phyloP scores from a whole-genome alignment of 371 early-diverging fungal species.

The Mortierella sp. region DNA sequence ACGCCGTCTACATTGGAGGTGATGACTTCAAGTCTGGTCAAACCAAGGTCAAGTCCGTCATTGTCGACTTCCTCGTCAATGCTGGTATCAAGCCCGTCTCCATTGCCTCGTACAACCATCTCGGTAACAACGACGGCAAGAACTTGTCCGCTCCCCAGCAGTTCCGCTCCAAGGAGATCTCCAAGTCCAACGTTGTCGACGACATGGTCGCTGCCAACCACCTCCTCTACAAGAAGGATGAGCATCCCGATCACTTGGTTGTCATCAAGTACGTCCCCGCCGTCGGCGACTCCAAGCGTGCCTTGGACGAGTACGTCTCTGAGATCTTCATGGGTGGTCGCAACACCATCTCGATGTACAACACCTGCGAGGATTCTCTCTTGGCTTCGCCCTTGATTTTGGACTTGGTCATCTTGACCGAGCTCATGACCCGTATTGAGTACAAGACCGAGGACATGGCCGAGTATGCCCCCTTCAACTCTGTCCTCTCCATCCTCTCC shows the following conservation, averaged over 20 bases:
- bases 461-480: slow-evolving; percentile 89
- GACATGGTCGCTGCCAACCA: slow-evolving; percentile 97
- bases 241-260: slow-evolving; percentile 97
- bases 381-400: slow-evolving; percentile 97
- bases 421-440: slow-evolving; percentile 95
- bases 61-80: slow-evolving; percentile 97
- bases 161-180: slow-evolving; percentile 98
- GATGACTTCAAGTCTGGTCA: slow-evolving; percentile 99
- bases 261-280: slow-evolving; percentile 98
- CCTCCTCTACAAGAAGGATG: slow-evolving; percentile 87
- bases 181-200: slow-evolving; percentile 97
- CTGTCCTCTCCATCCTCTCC: slow-evolving; percentile 91
- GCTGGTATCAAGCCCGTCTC: slow-evolving; percentile 98
- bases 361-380: slow-evolving; percentile 98
- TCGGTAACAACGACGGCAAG: slow-evolving; percentile 99
- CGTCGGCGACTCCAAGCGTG: slow-evolving; percentile 98
- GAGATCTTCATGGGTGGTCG: slow-evolving; percentile 99
- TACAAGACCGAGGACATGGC: slow-evolving; percentile 80
- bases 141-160: slow-evolving; percentile 97
- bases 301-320: slow-evolving; percentile 96
- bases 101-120: slow-evolving; percentile 97
- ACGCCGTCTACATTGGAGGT: slow-evolving; percentile 94
- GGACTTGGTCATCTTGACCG: slow-evolving; percentile 93
- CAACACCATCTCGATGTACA: slow-evolving; percentile 96
- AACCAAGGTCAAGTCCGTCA: slow-evolving; percentile 98